Evolutionary conservation across 768 basidiomycete genomes (phyloP).

Genomic region (Agrocybe pediades): DNA sequence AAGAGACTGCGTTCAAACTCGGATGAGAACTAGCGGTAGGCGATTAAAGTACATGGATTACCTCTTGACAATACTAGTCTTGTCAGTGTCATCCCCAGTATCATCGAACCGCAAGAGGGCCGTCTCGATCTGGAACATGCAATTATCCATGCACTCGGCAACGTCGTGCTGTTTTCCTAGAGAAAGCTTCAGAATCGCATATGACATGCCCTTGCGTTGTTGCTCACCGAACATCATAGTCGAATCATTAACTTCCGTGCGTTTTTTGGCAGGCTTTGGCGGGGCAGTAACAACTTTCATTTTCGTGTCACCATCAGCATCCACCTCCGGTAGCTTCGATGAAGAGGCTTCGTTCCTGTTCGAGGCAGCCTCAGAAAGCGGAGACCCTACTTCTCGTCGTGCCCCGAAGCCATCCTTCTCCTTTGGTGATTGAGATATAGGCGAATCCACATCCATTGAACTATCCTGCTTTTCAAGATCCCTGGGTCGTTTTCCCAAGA

Average conservation of each 20-base stretch:
- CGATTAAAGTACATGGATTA: slow-evolving; percentile 27
- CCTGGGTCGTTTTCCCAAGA: slow-evolving; percentile 72
- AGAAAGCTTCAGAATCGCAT: slow-evolving; percentile 9
- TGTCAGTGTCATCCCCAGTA: slow-evolving; percentile 51
- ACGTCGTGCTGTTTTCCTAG: slow-evolving; percentile 96
- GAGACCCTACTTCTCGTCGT: slow-evolving; percentile 18
- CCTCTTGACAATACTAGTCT: slow-evolving; percentile 84
- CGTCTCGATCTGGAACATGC: slow-evolving; percentile 98
- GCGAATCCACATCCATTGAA: slow-evolving; percentile 60
- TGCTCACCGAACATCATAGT: slow-evolving; percentile 90
- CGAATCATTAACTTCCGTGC: slow-evolving; percentile 61
- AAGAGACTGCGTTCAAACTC: slow-evolving; percentile 50
- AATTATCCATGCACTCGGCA: slow-evolving; percentile 98
- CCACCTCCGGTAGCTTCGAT: slow-evolving; percentile 20
- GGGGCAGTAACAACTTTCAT: slow-evolving; percentile 29
- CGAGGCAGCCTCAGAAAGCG: slow-evolving; percentile 27
- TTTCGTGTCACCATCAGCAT: slow-evolving; percentile 35
- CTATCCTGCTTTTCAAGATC: slow-evolving; percentile 44
- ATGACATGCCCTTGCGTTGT: not conserved
- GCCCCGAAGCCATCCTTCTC: slow-evolving; percentile 38
- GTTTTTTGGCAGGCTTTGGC: slow-evolving; percentile 55
- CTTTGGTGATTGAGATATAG: slow-evolving; percentile 35
- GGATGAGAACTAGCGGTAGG: too few relatives aligned
- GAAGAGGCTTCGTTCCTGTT: slow-evolving; percentile 33
- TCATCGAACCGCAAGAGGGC: slow-evolving; percentile 78